These are phyloP conservation scores for Aaosphaeria pasadenensis DNA, from an alignment of 2,329 filamentous ascomycete genomes.

Conservation along the genomic window DNA sequence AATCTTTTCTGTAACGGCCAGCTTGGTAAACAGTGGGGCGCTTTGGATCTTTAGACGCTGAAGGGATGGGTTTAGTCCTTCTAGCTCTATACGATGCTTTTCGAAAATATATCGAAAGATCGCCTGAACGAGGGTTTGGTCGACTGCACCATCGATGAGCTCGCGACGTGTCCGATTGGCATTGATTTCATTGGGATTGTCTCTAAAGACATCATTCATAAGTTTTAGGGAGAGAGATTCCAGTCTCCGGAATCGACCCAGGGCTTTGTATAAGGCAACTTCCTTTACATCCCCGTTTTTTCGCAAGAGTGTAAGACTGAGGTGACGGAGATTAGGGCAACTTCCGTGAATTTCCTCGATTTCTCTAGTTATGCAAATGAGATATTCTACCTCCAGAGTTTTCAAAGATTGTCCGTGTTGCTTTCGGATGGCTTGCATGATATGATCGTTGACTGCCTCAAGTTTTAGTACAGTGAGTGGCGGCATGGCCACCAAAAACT, in stretches of 20 bases:
- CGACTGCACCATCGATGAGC: neutral
- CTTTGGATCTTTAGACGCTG: neutral
- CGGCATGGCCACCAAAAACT: too few species aligned
- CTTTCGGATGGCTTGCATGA: too few species aligned
- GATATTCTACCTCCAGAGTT: too few species aligned
- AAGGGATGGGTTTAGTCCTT: neutral
- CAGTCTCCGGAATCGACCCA: neutral
- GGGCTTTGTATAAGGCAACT: neutral
- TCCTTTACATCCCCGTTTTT: neutral
- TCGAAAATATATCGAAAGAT: constrained; percentile 2
- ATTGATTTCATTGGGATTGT: neutral
- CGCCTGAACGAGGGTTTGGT: constrained; percentile 1
- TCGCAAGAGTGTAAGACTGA: neutral
- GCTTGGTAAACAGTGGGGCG: too few species aligned
- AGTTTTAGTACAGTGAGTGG: too few species aligned
- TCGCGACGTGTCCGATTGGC: neutral
- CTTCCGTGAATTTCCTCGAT: neutral
- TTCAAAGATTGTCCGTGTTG: too few species aligned
- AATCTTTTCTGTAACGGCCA: too few species aligned
- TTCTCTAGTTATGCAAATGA: neutral
- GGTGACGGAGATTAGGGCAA: neutral
- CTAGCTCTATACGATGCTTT: neutral
- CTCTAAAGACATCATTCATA: too few species aligned
- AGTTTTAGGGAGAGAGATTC: neutral
- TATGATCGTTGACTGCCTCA: too few species aligned